Percentiles rank a stretch among this genome's conserved stretches.
These are phyloP conservation scores for Neopestalotiopsis rosae DNA, from an alignment of 2,329 filamentous ascomycete genomes.

Conservation along the genomic window DNA sequence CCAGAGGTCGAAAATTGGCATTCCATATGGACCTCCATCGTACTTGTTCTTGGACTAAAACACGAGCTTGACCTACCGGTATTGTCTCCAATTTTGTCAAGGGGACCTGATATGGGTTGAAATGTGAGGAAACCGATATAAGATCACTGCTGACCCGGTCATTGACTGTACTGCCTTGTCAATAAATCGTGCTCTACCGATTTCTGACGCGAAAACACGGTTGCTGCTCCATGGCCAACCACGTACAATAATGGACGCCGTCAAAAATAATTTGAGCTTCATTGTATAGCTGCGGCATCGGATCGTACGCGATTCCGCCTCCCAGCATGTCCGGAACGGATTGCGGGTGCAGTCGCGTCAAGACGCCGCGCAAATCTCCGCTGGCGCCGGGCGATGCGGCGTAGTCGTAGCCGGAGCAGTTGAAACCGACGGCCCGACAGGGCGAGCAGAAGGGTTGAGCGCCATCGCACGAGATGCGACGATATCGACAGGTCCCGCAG, in stretches of 20 bases:
- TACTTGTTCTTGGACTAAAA: not conserved
- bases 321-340: constrained; percentile 16
- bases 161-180: constrained; percentile 19
- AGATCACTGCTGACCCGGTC: constrained; percentile 23
- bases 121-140: constrained; percentile 22
- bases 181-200: not conserved
- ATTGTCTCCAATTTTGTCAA: constrained; percentile 19
- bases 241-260: constrained; percentile 23
- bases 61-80: constrained; percentile 8
- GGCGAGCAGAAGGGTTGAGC: constrained; percentile 11
- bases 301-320: constrained; percentile 15
- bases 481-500: constrained; percentile 17
- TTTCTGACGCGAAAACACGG: not conserved
- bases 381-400: not conserved
- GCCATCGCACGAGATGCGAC: constrained; percentile 17
- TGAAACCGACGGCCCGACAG: constrained; percentile 13
- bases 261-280: constrained; percentile 25
- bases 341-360: constrained; percentile 19
- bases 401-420: constrained; percentile 17
- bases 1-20: not conserved
- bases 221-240: not conserved
- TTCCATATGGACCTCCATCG: not conserved
- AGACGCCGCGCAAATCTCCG: constrained; percentile 8
- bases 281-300: constrained; percentile 20
- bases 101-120: constrained; percentile 24